Evolutionary conservation across 352 stramenopile genomes (phyloP).

Genomic region (Phytophthora cajani): DNA sequence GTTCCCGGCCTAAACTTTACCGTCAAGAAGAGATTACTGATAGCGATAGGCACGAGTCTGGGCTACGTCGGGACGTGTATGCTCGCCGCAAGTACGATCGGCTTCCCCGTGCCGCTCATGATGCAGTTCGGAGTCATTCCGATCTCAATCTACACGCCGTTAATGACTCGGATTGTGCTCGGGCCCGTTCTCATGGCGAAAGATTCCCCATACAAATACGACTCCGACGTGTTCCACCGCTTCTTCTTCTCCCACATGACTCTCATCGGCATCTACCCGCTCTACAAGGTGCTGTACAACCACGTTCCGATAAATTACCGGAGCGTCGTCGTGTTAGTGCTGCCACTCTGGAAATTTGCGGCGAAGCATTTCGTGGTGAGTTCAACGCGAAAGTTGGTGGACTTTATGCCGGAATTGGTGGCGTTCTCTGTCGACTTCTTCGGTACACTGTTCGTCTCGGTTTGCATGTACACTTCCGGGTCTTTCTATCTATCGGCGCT

Average conservation of each 20-base stretch:
- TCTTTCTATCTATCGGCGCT: constrained; percentile 5
- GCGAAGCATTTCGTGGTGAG: constrained; percentile 1
- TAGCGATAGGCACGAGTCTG: neutral
- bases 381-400: neutral
- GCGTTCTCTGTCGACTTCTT: constrained; percentile 17
- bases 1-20: constrained; percentile 4
- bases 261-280: constrained; percentile 4
- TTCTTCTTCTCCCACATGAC: constrained; percentile 14
- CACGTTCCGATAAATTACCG: constrained; percentile 5
- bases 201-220: constrained; percentile 1
- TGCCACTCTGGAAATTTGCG: constrained; percentile 9
- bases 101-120: constrained; percentile 12
- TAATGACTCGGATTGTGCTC: constrained; percentile 10
- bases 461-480: constrained; percentile 20
- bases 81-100: neutral
- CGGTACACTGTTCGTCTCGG: constrained; percentile 17
- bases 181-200: constrained; percentile 14
- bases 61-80: neutral
- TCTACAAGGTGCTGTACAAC: constrained; percentile 12
- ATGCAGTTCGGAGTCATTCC: constrained; percentile 2
- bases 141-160: constrained; percentile 3
- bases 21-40: neutral
- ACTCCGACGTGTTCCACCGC: constrained; percentile 1
- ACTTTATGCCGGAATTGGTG: constrained; percentile 6
- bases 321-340: neutral